Evolutionary conservation across 352 stramenopile genomes (phyloP).

Genomic region (Phytophthora capsici): DNA sequence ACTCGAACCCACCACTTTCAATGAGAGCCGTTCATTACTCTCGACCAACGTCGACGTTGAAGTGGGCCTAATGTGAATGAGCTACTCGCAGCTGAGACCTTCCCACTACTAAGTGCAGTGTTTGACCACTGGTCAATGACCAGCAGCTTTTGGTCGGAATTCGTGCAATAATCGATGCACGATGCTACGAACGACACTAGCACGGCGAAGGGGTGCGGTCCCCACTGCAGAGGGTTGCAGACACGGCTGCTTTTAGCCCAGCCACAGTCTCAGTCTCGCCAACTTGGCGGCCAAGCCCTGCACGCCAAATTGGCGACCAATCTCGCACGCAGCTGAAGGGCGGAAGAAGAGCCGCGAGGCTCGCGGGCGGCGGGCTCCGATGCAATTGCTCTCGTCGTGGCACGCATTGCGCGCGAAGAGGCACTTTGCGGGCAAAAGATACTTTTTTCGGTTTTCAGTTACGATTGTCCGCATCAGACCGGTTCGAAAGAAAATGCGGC

Average conservation of each 20-base stretch:
- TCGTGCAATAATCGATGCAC: no score
- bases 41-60: not conserved
- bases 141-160: no score
- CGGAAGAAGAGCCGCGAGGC: conserved; percentile 28
- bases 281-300: no score
- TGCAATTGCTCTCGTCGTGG: conserved; percentile 4
- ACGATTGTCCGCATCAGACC: conserved; percentile 9
- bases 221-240: not conserved
- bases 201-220: conserved; percentile 14
- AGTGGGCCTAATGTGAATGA: not conserved
- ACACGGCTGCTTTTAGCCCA: no score
- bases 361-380: not conserved
- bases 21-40: conserved; percentile 1
- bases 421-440: conserved; percentile 33
- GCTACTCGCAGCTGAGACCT: not conserved
- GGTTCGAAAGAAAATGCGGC: conserved; percentile 44
- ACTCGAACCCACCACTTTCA: conserved; percentile 11
- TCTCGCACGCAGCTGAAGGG: conserved; percentile 20
- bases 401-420: conserved; percentile 30
- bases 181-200: conserved; percentile 5
- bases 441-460: conserved; percentile 29
- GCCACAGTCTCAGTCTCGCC: no score
- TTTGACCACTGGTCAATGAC: no score
- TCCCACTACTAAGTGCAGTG: not conserved
- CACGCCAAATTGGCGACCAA: not conserved